Evolutionary conservation across 169 alveolate species (phyloP), one percentile per base, ranked within the genome.

Genomic region (Eimeria mitis): DNA sequence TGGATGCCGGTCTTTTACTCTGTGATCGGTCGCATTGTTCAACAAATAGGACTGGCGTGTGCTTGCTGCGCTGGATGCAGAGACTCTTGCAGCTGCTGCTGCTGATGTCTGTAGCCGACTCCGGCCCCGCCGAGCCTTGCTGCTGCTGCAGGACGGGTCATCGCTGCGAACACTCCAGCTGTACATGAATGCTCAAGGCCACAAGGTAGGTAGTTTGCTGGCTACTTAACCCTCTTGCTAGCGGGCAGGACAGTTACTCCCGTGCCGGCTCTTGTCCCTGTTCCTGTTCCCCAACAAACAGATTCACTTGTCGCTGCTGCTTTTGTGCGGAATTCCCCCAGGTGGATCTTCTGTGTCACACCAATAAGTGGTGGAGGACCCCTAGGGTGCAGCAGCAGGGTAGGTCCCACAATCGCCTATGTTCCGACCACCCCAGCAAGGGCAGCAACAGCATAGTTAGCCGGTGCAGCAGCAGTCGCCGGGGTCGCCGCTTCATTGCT

Each of bases 81-180:
- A 83, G 54, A 34, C 76, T 14, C 90, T 83, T 34, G 90, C 90
- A 1, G 75, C 9, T 13, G 90, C 90, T 31, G 90, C 90, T 31
- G 71, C 90, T 52, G 90, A n/a, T 31, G 28, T 83, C 28, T 83
- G 90, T 56, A 52, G 42, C 90, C 54, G 21, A 49, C 56, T 83
- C 47, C 23, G 23, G 56, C 90, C 71, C 34, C 90, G 75, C 76
- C 19, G 63, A 28, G 75, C 90, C 56, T 34, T 83, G 71, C 31
- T 83, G 75, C 90, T 83, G 90, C 90, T 83, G 52, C 90, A 83
- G 75, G 75, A 83, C 4, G 90, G 90, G 42, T 83, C 90, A 16
- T 83, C 90, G 25, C 76, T 83, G 59, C 49, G 73, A 16, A 34
- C 90, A 11, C 90, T 83, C 76, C 90, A 83, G 75, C 6, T 83